Percentiles rank a stretch among this genome's conserved stretches.
phyloP scores from a whole-genome alignment of 148 eudicot genomes.

The Drosera capensis region DNA sequence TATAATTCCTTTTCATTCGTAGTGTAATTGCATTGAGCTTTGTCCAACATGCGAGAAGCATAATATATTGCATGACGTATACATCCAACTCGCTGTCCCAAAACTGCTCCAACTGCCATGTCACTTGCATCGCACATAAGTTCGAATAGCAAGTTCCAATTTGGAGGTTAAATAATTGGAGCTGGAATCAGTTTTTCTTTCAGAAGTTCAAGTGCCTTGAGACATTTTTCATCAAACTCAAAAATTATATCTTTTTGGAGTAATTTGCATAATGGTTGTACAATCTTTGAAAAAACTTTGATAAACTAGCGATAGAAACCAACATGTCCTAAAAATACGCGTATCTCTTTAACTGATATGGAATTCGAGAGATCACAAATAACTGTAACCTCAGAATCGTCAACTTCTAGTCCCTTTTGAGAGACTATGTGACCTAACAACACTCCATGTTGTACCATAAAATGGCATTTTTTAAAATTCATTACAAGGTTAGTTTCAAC shows the following conservation, averaged over 20 bases:
- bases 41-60: neutral
- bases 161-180: too few species aligned
- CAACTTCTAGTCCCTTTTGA: too few species aligned
- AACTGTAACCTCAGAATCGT: too few species aligned
- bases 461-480: neutral
- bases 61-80: neutral
- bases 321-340: neutral
- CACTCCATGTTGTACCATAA: too few species aligned
- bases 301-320: neutral
- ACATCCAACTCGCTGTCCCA: neutral
- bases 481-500: neutral
- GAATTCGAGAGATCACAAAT: too few species aligned
- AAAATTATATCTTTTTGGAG: neutral
- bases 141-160: too few species aligned
- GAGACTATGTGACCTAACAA: too few species aligned
- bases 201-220: neutral
- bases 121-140: too few species aligned
- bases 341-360: too few species aligned
- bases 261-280: too few species aligned
- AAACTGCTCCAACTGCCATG: neutral
- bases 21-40: neutral
- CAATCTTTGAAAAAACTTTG: neutral
- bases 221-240: neutral
- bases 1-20: neutral
- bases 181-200: too few species aligned